Evolutionary conservation across 805 yeast genomes (phyloP).

Genomic region (Debaryomyces maramus): DNA sequence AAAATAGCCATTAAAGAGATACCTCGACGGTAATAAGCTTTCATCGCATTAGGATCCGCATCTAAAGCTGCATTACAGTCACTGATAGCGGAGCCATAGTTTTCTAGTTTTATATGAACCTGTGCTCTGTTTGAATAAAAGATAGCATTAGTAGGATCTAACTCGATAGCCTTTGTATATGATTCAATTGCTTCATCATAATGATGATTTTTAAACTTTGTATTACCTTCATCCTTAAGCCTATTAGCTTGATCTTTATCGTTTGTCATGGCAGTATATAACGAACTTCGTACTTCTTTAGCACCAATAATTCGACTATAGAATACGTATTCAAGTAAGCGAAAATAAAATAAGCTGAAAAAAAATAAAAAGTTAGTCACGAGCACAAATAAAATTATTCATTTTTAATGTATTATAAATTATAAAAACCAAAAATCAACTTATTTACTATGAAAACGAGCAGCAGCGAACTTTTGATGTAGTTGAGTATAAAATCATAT

Average conservation of each 20-base stretch:
- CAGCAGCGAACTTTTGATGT: not conserved
- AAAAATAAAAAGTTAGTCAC: not conserved
- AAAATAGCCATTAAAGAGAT: slow-evolving; percentile 74
- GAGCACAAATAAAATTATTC: not conserved
- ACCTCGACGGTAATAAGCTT: slow-evolving; percentile 87
- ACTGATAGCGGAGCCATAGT: slow-evolving; percentile 79
- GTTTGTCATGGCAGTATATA: slow-evolving; percentile 4
- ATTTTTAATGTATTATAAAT: too few relatives aligned
- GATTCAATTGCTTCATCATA: slow-evolving; percentile 63
- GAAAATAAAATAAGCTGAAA: too few relatives aligned
- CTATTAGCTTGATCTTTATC: slow-evolving; percentile 42
- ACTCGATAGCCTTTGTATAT: slow-evolving; percentile 73
- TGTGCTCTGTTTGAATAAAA: slow-evolving; percentile 87
- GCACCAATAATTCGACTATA: too few relatives aligned
- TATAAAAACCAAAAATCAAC: not conserved
- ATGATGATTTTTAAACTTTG: slow-evolving; percentile 62
- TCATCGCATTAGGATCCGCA: slow-evolving; percentile 64
- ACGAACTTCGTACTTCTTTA: not conserved
- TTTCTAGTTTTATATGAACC: slow-evolving; percentile 81
- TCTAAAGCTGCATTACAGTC: slow-evolving; percentile 75
- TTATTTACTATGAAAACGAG: not conserved
- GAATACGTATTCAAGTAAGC: too few relatives aligned
- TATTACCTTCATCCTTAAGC: slow-evolving; percentile 72
- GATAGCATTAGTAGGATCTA: slow-evolving; percentile 58
- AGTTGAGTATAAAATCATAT: too few relatives aligned